Percentiles rank a stretch among this genome's conserved stretches.
phyloP scores from a whole-genome alignment of 2,329 filamentous ascomycete genomes.

The Graphilbum fragrans region DNA sequence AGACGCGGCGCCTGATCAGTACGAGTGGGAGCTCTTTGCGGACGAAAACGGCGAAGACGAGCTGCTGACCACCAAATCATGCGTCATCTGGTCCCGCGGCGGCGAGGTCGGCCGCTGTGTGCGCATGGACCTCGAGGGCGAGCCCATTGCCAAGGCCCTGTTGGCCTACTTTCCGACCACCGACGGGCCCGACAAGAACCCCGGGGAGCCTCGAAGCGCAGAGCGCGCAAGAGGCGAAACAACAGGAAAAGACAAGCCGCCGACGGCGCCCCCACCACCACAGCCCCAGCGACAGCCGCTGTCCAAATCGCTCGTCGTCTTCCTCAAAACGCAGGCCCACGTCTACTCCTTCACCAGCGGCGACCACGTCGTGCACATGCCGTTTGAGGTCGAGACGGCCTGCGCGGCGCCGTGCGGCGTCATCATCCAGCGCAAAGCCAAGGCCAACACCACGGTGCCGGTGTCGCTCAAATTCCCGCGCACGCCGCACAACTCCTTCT shows the following conservation, averaged over 20 bases:
- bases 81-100: slow-evolving; percentile 82
- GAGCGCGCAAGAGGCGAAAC: background rate
- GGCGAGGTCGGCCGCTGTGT: slow-evolving; percentile 76
- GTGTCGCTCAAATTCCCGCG: slow-evolving; percentile 43
- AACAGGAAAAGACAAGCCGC: background rate
- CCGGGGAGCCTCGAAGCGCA: too few relatives aligned
- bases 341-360: slow-evolving; percentile 83
- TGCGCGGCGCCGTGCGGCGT: slow-evolving; percentile 74
- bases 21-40: slow-evolving; percentile 59
- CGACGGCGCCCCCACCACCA: too few relatives aligned
- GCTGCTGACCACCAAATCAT: slow-evolving; percentile 59
- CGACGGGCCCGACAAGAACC: slow-evolving; percentile 8
- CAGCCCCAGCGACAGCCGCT: slow-evolving; percentile 14
- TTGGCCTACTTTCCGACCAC: slow-evolving; percentile 63
- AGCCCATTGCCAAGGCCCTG: slow-evolving; percentile 74
- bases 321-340: slow-evolving; percentile 86
- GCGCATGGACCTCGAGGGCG: slow-evolving; percentile 75
- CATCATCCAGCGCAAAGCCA: slow-evolving; percentile 70
- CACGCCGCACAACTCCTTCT: slow-evolving; percentile 74
- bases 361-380: slow-evolving; percentile 81
- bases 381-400: slow-evolving; percentile 84
- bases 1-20: slow-evolving; percentile 53
- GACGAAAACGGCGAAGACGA: slow-evolving; percentile 57
- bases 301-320: slow-evolving; percentile 69
- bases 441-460: slow-evolving; percentile 33